These are phyloP conservation scores for Aphanomyces euteiches DNA, from an alignment of 352 stramenopile genomes.

Conservation along the genomic window DNA sequence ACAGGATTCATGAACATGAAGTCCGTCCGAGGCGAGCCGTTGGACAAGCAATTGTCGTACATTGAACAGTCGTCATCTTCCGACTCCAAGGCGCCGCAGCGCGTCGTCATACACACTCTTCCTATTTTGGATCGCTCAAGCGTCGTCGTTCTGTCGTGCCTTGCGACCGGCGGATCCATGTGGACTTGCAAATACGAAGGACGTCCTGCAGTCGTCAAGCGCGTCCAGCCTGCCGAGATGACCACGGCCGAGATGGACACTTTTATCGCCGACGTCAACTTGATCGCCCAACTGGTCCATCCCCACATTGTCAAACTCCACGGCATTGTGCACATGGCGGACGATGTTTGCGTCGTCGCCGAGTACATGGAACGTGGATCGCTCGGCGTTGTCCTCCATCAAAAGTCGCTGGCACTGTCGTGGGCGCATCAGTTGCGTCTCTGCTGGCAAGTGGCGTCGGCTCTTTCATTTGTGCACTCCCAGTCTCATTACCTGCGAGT, in stretches of 20 bases:
- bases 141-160: background rate
- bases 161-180: background rate
- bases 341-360: slow-evolving; percentile 61
- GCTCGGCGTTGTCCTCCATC: slow-evolving; percentile 46
- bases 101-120: background rate
- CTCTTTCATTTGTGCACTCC: slow-evolving; percentile 61
- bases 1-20: background rate
- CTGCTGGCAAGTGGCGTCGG: slow-evolving; percentile 54
- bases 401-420: background rate
- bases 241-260: background rate
- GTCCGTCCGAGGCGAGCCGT: background rate
- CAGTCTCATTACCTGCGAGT: slow-evolving; percentile 34
- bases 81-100: background rate
- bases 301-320: slow-evolving; percentile 3
- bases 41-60: background rate
- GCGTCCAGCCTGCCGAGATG: background rate
- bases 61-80: background rate
- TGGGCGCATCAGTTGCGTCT: slow-evolving; percentile 43
- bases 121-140: background rate
- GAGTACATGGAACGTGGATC: slow-evolving; percentile 73
- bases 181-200: background rate
- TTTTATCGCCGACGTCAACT: background rate
- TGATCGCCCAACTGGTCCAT: background rate
- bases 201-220: background rate
- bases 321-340: slow-evolving; percentile 3